Conservation (phyloP, 805 yeast genomes). For the Diddensiella santjacobensis region DNA sequence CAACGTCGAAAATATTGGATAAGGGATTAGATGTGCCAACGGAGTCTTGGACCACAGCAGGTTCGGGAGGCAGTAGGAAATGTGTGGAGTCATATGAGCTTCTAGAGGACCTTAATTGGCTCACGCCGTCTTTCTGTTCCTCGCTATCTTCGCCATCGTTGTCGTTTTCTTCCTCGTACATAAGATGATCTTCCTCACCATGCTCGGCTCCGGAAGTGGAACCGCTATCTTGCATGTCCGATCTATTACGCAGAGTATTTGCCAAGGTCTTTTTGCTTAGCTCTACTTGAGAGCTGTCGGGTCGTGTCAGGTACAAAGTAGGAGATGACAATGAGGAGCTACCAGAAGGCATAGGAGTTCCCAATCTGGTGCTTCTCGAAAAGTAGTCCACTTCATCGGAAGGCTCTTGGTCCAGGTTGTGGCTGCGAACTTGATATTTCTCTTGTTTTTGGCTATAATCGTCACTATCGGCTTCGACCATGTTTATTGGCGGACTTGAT, state of each 20-base stretch:
- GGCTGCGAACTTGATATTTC: too few relatives aligned
- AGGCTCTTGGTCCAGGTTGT: neutral
- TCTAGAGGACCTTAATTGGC: neutral
- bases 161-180: conserved; percentile 7
- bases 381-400: conserved; percentile 13
- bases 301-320: conserved; percentile 8
- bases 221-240: neutral
- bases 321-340: conserved; percentile 7
- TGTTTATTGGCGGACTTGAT: conserved; percentile 16
- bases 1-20: conserved; percentile 27
- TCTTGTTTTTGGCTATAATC: conserved; percentile 4
- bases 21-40: conserved; percentile 7
- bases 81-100: conserved; percentile 5
- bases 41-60: conserved; percentile 2
- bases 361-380: conserved; percentile 1
- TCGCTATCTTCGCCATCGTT: neutral
- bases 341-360: neutral
- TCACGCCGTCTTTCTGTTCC: conserved; percentile 3
- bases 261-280: conserved; percentile 4
- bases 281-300: conserved; percentile 6
- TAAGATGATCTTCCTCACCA: conserved; percentile 10
- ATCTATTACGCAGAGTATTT: conserved; percentile 9
- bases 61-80: conserved; percentile 13
- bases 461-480: conserved; percentile 8
- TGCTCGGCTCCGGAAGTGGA: conserved; percentile 9